A percentile compares a stretch with the other conserved stretches of the same genome.
phyloP scores from a whole-genome alignment of 768 basidiomycete genomes.

The Galerina marginata region DNA sequence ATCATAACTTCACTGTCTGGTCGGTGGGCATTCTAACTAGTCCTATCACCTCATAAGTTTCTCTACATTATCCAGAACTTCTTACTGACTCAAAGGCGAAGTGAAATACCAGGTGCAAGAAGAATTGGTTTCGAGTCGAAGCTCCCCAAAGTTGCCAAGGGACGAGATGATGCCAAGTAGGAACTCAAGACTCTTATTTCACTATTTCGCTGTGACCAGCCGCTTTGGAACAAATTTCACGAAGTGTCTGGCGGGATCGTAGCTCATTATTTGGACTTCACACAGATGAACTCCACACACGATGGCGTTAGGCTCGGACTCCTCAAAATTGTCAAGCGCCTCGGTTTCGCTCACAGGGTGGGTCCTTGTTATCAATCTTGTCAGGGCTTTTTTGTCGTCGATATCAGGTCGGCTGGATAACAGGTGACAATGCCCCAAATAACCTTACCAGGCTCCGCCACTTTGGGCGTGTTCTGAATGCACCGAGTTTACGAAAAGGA shows the following conservation, averaged over 20 bases:
- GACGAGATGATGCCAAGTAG: slow-evolving; percentile 23
- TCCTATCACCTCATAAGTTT: neutral
- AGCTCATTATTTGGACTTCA: slow-evolving; percentile 37
- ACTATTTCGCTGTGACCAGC: slow-evolving; percentile 42
- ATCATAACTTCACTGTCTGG: too few species aligned
- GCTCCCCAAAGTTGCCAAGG: slow-evolving; percentile 16
- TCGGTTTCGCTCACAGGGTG: slow-evolving; percentile 36
- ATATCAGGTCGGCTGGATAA: slow-evolving; percentile 39
- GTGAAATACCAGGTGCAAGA: slow-evolving; percentile 12
- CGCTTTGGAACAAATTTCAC: slow-evolving; percentile 35
- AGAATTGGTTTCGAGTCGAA: slow-evolving; percentile 13
- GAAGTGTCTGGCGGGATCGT: slow-evolving; percentile 32
- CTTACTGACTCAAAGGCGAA: neutral
- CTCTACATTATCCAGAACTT: neutral
- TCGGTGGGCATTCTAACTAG: neutral
- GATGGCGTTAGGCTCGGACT: slow-evolving; percentile 39
- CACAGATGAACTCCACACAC: slow-evolving; percentile 40
- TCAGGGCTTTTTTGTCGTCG: neutral
- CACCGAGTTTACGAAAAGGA: neutral
- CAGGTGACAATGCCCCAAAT: slow-evolving; percentile 44
- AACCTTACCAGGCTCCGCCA: slow-evolving; percentile 39
- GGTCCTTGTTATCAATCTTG: neutral
- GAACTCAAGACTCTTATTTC: slow-evolving; percentile 28
- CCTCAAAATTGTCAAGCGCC: slow-evolving; percentile 33
- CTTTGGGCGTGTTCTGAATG: slow-evolving; percentile 18